Conservation (phyloP, 768 basidiomycete species). For the Rhodotorula diobovata region DNA sequence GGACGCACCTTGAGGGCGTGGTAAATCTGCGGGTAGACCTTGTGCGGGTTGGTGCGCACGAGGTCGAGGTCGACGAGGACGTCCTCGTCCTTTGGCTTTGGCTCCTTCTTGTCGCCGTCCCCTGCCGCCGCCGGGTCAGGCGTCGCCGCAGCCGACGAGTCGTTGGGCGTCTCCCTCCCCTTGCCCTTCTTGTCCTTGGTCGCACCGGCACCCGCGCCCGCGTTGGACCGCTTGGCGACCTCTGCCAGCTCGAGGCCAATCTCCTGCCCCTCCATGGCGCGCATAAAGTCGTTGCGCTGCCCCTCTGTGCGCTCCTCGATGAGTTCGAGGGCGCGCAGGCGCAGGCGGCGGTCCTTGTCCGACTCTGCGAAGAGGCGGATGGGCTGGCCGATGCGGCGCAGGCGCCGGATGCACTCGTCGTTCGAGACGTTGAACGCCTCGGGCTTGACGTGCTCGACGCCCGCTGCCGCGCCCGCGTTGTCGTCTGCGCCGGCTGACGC, state of each 20-base stretch:
- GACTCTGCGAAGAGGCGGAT: conserved; percentile 90
- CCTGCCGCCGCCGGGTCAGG: conserved; percentile 5
- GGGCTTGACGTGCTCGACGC: conserved; percentile 44
- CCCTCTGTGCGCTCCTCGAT: conserved; percentile 69
- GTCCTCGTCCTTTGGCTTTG: conserved; percentile 52
- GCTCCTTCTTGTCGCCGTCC: conserved; percentile 64
- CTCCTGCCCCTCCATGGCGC: conserved; percentile 53
- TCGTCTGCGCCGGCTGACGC: conserved; percentile 28
- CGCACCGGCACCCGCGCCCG: not conserved
- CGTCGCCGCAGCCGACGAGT: not conserved
- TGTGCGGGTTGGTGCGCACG: conserved; percentile 86
- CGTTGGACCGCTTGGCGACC: conserved; percentile 54
- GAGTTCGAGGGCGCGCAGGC: conserved; percentile 86
- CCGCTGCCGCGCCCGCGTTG: conserved; percentile 43
- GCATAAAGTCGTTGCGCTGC: conserved; percentile 80
- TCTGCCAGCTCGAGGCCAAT: conserved; percentile 69
- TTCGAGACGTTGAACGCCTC: conserved; percentile 80
- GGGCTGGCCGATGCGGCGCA: conserved; percentile 87
- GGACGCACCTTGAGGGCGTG: conserved; percentile 70
- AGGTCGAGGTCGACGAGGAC: conserved; percentile 72
- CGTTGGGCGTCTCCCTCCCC: conserved; percentile 45
- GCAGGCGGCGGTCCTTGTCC: conserved; percentile 84
- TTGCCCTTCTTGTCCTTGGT: conserved; percentile 8
- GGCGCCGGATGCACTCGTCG: conserved; percentile 80
- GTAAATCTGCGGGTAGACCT: conserved; percentile 93